Evolutionary conservation across 148 eudicot genomes (phyloP).

Genomic region (Selenicereus undatus): DNA sequence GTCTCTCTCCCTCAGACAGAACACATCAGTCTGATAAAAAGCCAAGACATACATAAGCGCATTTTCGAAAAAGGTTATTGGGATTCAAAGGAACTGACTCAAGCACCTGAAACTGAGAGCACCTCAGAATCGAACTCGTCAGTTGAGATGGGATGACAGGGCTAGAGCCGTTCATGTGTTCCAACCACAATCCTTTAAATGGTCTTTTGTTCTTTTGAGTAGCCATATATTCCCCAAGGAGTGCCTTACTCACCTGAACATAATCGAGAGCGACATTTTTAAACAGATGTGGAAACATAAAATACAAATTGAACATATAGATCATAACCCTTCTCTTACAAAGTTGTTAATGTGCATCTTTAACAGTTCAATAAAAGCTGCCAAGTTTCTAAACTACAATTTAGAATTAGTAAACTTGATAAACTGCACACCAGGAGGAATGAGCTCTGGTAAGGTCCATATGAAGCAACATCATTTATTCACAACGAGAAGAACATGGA

Average conservation of each 20-base stretch:
- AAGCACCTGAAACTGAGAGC: conserved; percentile 69
- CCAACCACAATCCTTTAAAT: conserved; percentile 83
- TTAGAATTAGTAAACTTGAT: background rate
- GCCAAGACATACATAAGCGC: conserved; percentile 4
- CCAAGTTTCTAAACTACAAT: background rate
- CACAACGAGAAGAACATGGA: background rate
- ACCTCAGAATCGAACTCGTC: conserved; percentile 50
- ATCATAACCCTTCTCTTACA: background rate
- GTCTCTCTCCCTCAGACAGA: conserved; percentile 87
- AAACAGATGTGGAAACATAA: conserved; percentile 4
- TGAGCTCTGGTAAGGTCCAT: background rate
- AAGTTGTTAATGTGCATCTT: background rate
- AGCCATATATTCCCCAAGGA: conserved; percentile 56
- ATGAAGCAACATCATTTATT: background rate
- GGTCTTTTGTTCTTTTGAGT: conserved; percentile 61
- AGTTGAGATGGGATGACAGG: conserved; percentile 70
- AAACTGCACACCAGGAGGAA: background rate
- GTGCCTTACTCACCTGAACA: conserved; percentile 87
- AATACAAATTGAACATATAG: background rate
- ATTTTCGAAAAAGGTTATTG: background rate
- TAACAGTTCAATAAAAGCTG: background rate
- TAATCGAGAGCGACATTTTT: background rate
- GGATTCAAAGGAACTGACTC: conserved; percentile 4
- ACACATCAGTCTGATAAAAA: conserved; percentile 63
- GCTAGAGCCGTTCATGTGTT: conserved; percentile 76